Conservation (phyloP, 2,329 filamentous ascomycete genomes). For the Aspergillus fumigatiaffinis region DNA sequence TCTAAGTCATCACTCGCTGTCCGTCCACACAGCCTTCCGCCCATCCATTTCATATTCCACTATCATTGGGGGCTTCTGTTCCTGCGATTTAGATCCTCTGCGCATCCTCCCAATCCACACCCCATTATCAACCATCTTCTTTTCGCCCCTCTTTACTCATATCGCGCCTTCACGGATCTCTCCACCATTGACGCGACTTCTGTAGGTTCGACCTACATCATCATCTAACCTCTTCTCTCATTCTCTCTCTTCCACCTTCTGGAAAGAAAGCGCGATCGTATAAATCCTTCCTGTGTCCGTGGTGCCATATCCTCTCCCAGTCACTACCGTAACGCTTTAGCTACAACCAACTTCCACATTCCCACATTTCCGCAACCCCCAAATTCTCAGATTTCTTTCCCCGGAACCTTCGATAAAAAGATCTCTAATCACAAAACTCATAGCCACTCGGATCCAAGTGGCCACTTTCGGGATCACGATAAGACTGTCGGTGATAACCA, state of each 20-base stretch:
- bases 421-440: not conserved
- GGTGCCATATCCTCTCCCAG: not conserved
- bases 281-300: conserved; percentile 1
- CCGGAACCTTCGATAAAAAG: not conserved
- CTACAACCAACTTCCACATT: conserved; percentile 2
- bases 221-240: not conserved
- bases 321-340: not conserved
- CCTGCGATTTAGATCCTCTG: conserved; percentile 4
- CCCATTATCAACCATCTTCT: conserved; percentile 10
- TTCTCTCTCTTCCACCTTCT: not conserved
- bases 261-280: not conserved
- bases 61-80: conserved; percentile 14
- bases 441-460: not conserved
- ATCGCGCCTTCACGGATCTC: conserved; percentile 12
- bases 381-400: not conserved
- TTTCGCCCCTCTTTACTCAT: conserved; percentile 11
- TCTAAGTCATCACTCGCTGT: conserved; percentile 1
- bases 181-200: conserved; percentile 3
- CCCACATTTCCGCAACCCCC: conserved; percentile 2
- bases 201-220: not conserved
- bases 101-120: conserved; percentile 4
- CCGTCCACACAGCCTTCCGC: conserved; percentile 1
- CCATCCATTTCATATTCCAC: not conserved
- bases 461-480: not conserved
- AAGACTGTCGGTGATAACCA: not conserved